Conservation (phyloP, 352 stramenopile genomes). For the Globisporangium viniferum region DNA sequence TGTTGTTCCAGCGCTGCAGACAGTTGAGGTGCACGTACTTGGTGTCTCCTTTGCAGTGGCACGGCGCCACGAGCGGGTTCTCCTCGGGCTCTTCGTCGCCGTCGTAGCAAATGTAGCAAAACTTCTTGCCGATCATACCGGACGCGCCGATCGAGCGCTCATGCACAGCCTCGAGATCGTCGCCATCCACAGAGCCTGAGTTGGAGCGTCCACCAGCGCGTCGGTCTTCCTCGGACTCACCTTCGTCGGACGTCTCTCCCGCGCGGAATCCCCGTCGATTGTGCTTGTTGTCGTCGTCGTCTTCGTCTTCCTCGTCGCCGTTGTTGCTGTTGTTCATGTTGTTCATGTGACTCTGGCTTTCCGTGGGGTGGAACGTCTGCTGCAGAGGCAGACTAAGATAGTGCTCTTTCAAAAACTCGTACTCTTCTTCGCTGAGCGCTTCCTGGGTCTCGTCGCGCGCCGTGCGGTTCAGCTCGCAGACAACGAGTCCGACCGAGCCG, state of each 20-base stretch:
- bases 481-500: slow-evolving; percentile 89
- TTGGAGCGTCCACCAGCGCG: slow-evolving; percentile 22
- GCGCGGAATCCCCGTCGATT: slow-evolving; percentile 12
- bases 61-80: slow-evolving; percentile 89
- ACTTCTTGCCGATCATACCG: slow-evolving; percentile 45
- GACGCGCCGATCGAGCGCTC: slow-evolving; percentile 43
- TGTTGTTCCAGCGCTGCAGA: slow-evolving; percentile 91
- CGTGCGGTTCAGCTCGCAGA: slow-evolving; percentile 87
- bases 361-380: slow-evolving; percentile 77
- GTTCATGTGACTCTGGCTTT: slow-evolving; percentile 10
- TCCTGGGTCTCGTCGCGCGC: slow-evolving; percentile 65
- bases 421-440: slow-evolving; percentile 77
- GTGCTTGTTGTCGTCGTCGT: slow-evolving; percentile 25
- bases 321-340: slow-evolving; percentile 32
- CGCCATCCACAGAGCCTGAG: slow-evolving; percentile 15
- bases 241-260: slow-evolving; percentile 74
- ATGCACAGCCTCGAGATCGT: slow-evolving; percentile 13
- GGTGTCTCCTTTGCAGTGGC: slow-evolving; percentile 90
- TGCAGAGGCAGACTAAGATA: slow-evolving; percentile 81
- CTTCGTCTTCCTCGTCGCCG: slow-evolving; percentile 27
- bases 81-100: slow-evolving; percentile 78
- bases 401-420: slow-evolving; percentile 86
- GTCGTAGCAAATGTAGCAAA: slow-evolving; percentile 95
- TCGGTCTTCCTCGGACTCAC: slow-evolving; percentile 73
- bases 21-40: slow-evolving; percentile 92